Evolutionary conservation across 805 yeast species (phyloP).

Genomic region (Candida manassasensis): DNA sequence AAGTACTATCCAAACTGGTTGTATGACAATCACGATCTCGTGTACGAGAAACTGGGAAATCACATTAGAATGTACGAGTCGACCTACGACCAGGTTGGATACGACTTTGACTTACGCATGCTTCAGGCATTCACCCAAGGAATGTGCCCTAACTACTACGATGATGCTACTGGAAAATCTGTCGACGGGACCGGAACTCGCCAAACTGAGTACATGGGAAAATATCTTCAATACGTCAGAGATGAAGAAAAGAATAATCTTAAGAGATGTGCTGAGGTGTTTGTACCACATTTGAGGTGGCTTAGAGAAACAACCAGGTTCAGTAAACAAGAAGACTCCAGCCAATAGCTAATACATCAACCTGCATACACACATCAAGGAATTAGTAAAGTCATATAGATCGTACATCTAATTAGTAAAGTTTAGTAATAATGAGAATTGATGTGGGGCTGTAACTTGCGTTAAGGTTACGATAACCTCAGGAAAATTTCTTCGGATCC

Average conservation of each 20-base stretch:
- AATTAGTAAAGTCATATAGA: too few species aligned
- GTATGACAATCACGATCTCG: slow-evolving; percentile 31
- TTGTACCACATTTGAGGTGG: slow-evolving; percentile 41
- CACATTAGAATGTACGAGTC: slow-evolving; percentile 39
- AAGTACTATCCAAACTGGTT: slow-evolving; percentile 34
- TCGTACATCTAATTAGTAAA: too few species aligned
- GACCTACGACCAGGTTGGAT: slow-evolving; percentile 33
- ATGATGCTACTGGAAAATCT: slow-evolving; percentile 18
- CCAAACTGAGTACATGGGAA: slow-evolving; percentile 29
- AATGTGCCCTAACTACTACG: slow-evolving; percentile 33
- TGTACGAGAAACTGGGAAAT: slow-evolving; percentile 25
- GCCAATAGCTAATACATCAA: too few species aligned
- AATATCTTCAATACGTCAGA: slow-evolving; percentile 23
- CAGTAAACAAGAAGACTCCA: slow-evolving; percentile 2
- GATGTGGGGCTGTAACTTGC: too few species aligned
- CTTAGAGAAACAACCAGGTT: slow-evolving; percentile 30
- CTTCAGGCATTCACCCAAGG: slow-evolving; percentile 36
- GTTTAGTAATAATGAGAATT: too few species aligned
- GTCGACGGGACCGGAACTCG: slow-evolving; percentile 18
- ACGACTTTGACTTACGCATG: slow-evolving; percentile 39
- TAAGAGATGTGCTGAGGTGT: slow-evolving; percentile 30
- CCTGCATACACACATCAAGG: too few species aligned
- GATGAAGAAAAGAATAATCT: slow-evolving; percentile 19
- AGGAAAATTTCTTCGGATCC: too few species aligned
- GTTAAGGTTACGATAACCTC: too few species aligned